phyloP scores from a whole-genome alignment of 129 eudicot species.

The Logfia minima region DNA sequence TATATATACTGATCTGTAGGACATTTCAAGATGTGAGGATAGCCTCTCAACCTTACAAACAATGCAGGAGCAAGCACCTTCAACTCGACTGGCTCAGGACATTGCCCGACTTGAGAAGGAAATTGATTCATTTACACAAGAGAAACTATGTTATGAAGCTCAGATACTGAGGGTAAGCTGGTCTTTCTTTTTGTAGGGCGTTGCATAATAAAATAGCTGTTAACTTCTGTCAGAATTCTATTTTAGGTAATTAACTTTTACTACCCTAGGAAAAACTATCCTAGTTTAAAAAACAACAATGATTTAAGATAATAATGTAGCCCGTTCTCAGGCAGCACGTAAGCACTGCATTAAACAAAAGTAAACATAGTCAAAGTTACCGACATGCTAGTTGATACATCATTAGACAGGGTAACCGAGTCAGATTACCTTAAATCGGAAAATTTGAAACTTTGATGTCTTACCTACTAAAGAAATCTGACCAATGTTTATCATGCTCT shows the following conservation, averaged over 20 bases:
- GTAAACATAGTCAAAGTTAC: neutral
- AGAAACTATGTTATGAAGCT: constrained; percentile 90
- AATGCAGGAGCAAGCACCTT: constrained; percentile 73
- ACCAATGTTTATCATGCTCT: neutral
- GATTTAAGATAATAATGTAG: neutral
- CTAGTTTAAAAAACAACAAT: no score
- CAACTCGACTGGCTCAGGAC: constrained; percentile 71
- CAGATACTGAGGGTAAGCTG: constrained; percentile 77
- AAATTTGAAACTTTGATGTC: neutral
- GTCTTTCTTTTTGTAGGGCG: neutral
- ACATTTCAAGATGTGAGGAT: constrained; percentile 86
- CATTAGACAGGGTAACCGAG: neutral
- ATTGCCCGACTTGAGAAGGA: constrained; percentile 82
- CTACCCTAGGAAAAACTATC: neutral
- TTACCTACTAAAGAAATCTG: neutral
- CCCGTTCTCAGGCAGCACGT: neutral
- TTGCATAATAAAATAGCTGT: neutral
- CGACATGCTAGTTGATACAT: neutral
- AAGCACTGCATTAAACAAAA: neutral
- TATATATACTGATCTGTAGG: constrained; percentile 45
- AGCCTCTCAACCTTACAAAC: constrained; percentile 59
- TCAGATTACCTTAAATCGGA: neutral
- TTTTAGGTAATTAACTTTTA: neutral
- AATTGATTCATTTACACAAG: constrained; percentile 70
- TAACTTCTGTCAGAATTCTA: no score